phyloP scores from a whole-genome alignment of 495 filamentous ascomycete genomes.

The Xylaria acuta region DNA sequence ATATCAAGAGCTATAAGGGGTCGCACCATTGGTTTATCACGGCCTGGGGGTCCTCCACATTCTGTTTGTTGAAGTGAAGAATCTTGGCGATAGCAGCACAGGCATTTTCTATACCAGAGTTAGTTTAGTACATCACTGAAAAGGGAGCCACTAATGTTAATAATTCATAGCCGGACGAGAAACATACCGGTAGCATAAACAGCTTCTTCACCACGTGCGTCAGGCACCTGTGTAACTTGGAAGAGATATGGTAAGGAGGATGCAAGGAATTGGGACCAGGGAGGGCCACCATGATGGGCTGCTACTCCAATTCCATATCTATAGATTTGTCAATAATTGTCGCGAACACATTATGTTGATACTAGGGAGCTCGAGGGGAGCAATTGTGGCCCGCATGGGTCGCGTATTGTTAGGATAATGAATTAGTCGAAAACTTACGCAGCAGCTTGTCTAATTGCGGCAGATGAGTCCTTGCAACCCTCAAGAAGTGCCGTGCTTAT shows the following conservation, averaged over 20 bases:
- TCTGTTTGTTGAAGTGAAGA: slow-evolving; percentile 80
- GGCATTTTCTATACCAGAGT: slow-evolving; percentile 73
- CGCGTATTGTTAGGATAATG: background rate
- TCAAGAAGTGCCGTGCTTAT: slow-evolving; percentile 85
- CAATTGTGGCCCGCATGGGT: background rate
- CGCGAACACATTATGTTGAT: background rate
- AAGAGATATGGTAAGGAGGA: slow-evolving; percentile 82
- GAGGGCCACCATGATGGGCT: slow-evolving; percentile 85
- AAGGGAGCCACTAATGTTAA: background rate
- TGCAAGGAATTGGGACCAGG: slow-evolving; percentile 84
- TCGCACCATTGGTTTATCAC: slow-evolving; percentile 75
- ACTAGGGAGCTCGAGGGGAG: background rate
- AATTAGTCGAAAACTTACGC: slow-evolving; percentile 47
- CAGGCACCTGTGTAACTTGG: slow-evolving; percentile 75
- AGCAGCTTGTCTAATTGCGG: slow-evolving; percentile 95
- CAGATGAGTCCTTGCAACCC: slow-evolving; percentile 80
- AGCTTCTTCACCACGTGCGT: slow-evolving; percentile 88
- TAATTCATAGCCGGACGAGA: background rate
- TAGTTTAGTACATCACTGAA: slow-evolving; percentile 9
- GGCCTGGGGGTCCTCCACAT: slow-evolving; percentile 73
- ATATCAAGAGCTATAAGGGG: background rate
- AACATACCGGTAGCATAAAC: slow-evolving; percentile 78
- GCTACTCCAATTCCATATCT: slow-evolving; percentile 93
- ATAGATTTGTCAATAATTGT: slow-evolving; percentile 18
- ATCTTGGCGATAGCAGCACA: slow-evolving; percentile 97